Base-by-base conservation (phyloP, 352 stramenopile species). In the Phytophthora pluvialis region DNA sequence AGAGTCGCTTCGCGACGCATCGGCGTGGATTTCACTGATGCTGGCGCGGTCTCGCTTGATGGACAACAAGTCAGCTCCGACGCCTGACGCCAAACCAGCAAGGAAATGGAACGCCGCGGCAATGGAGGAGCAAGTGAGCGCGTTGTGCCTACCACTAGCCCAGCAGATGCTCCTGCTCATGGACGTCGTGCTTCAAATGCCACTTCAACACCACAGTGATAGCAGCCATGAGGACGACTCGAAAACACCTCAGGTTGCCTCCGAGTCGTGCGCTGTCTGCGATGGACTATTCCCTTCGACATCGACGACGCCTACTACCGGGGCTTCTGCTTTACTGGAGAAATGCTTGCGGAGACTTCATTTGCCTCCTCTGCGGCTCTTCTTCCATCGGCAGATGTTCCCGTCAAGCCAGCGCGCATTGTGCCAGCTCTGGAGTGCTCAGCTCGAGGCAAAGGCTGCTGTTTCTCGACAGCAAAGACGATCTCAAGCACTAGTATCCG, bases 391-490 rank as follows among this genome's bases (percentile, higher is more conserved):
- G 7, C 72, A 90, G 18, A 81, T 85, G 33, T 90, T 93, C 51
- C 70, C 85, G 0, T 61, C 70, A 2, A 70, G 71, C 25, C 85
- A 93, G 43, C 80, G 85, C 16, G 63, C 67, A 2, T 62, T 93
- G 18, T 91, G 82, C n/a, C 69, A 93, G 53, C 68, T 91, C 16
- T 93, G 85, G 85, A 77, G 69, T 1, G 85, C 85, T 16, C 82
- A 93, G 46, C 70, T 91, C 18, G 82, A 93, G 62, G 77, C 82
- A 13, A 86, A 85, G 49, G 80, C 82, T n/a, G 85, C 85, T 0
- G 82, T 93, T 59, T 66, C 73, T 51, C 73, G 78, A 2, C 66
- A 80, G 38, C 75, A 80, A 60, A 65, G 56, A 43, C 73, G 62
- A 16, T 58, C 52, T 25, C 53, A 64, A 61, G 35, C 52, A 13